Conservation (phyloP, 2,329 filamentous ascomycete species). For the Thermoascus crustaceus region DNA sequence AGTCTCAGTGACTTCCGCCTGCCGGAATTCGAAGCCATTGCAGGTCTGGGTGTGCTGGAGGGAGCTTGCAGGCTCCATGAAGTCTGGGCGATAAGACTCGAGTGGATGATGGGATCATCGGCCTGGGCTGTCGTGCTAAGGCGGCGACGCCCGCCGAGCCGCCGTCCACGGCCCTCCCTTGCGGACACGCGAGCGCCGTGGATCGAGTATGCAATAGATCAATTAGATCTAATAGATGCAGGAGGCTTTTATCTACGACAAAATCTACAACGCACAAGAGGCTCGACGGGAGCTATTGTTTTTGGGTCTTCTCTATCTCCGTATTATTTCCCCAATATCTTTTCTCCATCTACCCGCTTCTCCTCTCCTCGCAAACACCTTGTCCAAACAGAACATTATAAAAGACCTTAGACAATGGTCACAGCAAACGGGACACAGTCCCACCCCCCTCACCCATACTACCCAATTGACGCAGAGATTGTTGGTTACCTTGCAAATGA, state of each 20-base stretch:
- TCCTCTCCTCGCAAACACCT: neutral
- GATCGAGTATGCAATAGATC: too few relatives aligned
- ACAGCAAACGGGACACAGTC: constrained; percentile 6
- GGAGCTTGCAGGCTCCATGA: constrained; percentile 16
- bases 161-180: neutral
- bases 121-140: neutral
- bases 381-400: neutral
- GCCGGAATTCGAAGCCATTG: constrained; percentile 23
- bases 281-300: too few relatives aligned
- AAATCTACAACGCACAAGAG: too few relatives aligned
- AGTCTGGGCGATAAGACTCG: constrained; percentile 5
- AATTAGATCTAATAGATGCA: too few relatives aligned
- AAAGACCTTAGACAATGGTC: constrained; percentile 6
- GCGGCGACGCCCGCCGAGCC: constrained; percentile 3
- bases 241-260: too few relatives aligned
- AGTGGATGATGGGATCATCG: constrained; percentile 4
- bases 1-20: constrained; percentile 24
- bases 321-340: too few relatives aligned
- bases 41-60: constrained; percentile 5
- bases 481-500: constrained; percentile 60
- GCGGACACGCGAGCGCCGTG: neutral
- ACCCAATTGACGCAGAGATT: constrained; percentile 57
- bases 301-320: too few relatives aligned
- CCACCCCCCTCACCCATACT: constrained; percentile 67
- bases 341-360: neutral